Conservation (phyloP, 305 asterid species). For the Withania somnifera region DNA sequence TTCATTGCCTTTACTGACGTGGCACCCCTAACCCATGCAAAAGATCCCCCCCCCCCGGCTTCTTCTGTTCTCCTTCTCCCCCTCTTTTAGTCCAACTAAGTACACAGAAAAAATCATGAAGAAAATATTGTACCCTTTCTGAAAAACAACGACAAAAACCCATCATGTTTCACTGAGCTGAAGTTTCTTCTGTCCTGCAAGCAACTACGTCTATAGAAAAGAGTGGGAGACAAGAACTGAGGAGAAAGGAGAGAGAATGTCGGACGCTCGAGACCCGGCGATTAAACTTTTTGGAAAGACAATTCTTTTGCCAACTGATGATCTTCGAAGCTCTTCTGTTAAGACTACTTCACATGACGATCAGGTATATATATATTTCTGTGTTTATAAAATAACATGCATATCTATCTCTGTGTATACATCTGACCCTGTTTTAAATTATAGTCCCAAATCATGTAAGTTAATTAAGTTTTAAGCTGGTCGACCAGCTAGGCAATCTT, state of each 20-base stretch:
- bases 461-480: neutral
- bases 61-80: slow-evolving; percentile 15
- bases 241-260: slow-evolving; percentile 22
- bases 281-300: slow-evolving; percentile 68
- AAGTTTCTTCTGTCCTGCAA: neutral
- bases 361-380: slow-evolving; percentile 22
- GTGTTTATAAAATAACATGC: neutral
- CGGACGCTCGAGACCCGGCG: slow-evolving; percentile 32
- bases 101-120: neutral
- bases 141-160: neutral
- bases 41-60: slow-evolving; percentile 2
- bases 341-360: slow-evolving; percentile 23
- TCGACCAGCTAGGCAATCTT: neutral
- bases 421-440: neutral
- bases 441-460: neutral
- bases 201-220: neutral
- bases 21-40: slow-evolving; percentile 23
- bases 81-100: neutral
- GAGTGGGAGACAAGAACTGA: neutral
- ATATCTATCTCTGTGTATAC: neutral
- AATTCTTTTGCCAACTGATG: slow-evolving; percentile 26
- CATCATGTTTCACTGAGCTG: neutral
- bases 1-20: slow-evolving; percentile 30
- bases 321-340: slow-evolving; percentile 15
- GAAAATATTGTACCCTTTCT: neutral